Evolutionary conservation across 75 land plant genomes (phyloP), one percentile per base, ranked within the genome.

Genomic region (Cunninghamia lanceolata): DNA sequence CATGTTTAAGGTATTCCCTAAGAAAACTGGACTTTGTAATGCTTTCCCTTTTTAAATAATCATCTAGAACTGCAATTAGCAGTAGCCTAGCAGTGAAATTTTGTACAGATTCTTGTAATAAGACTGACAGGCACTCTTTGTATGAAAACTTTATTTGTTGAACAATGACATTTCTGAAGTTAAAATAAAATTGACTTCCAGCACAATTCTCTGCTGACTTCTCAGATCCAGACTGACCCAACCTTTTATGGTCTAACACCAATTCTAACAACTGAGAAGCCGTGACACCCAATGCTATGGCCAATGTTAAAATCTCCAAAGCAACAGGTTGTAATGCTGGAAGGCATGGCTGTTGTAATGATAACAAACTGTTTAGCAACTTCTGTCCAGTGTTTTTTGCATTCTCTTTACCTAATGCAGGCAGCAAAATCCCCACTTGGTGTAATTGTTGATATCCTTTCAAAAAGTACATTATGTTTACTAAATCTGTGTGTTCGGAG

Each of bases 91-190:
- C 88, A 47, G 91, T 87, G 11, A 35, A 85, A n/a, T 90, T 91
- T 39, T 68, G 45, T 35, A 47, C 81, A 71, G 92, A 50, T n/a
- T 88, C 86, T 76, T 83, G 54, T 28, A 91, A 73, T 70, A 91
- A 87, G 40, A 77, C n/a, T 53, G 86, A n/a, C 0, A 90, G 87
- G 66, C 91, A 86, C 30, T 85, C 86, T 50, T 84, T 84, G 66
- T 89, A 91, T 83, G 77, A 89, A 77, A 91, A 91, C 74, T 91
- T 91, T 6, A 90, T 82, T 88, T 90, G 92, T 32, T 88, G 89
- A 80, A 91, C 78, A 47, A 91, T 80, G 30, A 88, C 63, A 35
- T 75, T 90, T 47, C 91, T 86, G 59, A 90, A 91, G 82, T 85
- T 87, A 63, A 90, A 59, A 87, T 87, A 91, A 84, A 89, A 91